Percentiles rank a stretch among this genome's conserved stretches.
Conservation (phyloP, 768 basidiomycete species). For the Tulasnella sp. region DNA sequence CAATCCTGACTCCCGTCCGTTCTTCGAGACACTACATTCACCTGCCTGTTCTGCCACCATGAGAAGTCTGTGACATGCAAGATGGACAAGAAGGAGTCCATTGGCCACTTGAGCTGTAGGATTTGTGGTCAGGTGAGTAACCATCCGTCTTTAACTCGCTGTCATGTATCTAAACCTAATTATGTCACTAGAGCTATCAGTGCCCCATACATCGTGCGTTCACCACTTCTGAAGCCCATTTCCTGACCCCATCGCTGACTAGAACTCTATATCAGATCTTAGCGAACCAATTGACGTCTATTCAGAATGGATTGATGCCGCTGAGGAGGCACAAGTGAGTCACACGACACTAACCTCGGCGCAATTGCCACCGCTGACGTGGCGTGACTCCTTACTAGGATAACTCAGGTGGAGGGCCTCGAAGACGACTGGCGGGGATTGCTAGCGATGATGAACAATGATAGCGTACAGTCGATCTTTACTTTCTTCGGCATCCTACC, state of each 20-base stretch:
- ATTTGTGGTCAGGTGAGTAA: constrained; percentile 59
- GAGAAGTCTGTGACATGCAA: constrained; percentile 81
- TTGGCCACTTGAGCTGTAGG: constrained; percentile 70
- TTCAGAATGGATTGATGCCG: constrained; percentile 64
- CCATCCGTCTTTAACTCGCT: constrained; percentile 62
- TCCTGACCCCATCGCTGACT: too few relatives aligned
- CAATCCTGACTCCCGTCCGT: constrained; percentile 3
- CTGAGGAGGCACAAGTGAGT: constrained; percentile 13
- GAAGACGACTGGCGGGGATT: not conserved
- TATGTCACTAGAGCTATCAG: not conserved
- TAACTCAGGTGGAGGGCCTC: not conserved
- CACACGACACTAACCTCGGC: not conserved
- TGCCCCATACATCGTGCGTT: constrained; percentile 15
- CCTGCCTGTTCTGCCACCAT: constrained; percentile 83
- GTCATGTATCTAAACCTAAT: constrained; percentile 42
- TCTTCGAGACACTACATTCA: constrained; percentile 71
- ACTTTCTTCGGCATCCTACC: too few relatives aligned
- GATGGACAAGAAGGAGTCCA: constrained; percentile 74
- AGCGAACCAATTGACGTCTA: constrained; percentile 85
- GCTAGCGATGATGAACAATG: constrained; percentile 3
- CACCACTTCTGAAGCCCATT: not conserved
- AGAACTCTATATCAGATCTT: constrained; percentile 49
- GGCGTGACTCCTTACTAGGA: not conserved
- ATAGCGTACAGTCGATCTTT: not conserved
- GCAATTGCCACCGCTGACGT: not conserved